Base-by-base conservation (phyloP, 129 eudicot species). In the Escallonia herrerae region DNA sequence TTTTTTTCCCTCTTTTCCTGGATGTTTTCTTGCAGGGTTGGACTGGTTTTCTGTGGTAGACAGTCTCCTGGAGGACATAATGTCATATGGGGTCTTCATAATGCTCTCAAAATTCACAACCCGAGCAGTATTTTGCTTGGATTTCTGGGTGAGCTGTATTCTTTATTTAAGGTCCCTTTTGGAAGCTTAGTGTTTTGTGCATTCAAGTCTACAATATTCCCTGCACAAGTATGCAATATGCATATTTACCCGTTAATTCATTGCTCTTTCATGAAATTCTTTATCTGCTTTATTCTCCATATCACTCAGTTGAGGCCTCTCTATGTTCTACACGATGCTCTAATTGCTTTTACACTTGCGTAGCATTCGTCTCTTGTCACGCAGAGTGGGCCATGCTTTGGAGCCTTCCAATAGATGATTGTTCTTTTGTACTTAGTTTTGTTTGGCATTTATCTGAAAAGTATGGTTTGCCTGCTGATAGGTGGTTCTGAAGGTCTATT, bases 31-130 rank as follows among this genome's bases (percentile, higher is more conserved):
- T 64, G 61, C 83, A 94, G 99, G 81, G 99, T 94, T 56, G 99
- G 99, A 56, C 43, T 89, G 58, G 97, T 94, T 56, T 94, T 94
- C 76, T 89, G 95, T 41, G 99, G 99, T 45, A 80, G 99, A 75
- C 99, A 94, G 72, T 94, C 99, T 69, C 99, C 99, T 66, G 99
- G 99, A 78, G 99, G 99, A 76, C 99, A 94, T 73, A 94, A 94
- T 84, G 97, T 94, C 55, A 76, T 94, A 47, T 94, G 99, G 99
- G 99, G 99, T 15, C 83, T 94, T 62, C 78, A 75, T 65, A 77
- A 84, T 67, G 99, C 99, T 74, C 87, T 94, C 62, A 83, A 94
- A 71, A 69, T 73, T 64, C 99, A 94, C 75, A 94, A 94, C 64
- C 71, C 81, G 37, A 68, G 77, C 64, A 94, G 82, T 82, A 83